Evolutionary conservation across 768 basidiomycete species (phyloP).

Genomic region (Scleroderma citrinum): DNA sequence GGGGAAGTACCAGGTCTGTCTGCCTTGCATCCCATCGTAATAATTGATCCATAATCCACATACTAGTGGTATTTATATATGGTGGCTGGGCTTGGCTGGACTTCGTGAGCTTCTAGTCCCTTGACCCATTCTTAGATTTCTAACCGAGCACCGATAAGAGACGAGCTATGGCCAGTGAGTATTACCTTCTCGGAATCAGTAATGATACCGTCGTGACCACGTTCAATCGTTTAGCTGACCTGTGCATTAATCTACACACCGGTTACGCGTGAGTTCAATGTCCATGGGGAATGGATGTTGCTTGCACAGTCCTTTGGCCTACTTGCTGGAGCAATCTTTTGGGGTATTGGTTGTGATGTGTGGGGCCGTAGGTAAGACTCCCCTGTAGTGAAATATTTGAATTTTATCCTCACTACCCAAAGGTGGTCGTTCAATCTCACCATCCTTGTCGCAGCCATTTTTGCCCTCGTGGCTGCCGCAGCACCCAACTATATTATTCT

Average conservation of each 20-base stretch:
- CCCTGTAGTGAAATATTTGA: neutral
- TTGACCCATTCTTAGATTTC: neutral
- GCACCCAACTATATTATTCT: slow-evolving; percentile 48
- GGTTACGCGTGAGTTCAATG: slow-evolving; percentile 59
- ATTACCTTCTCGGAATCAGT: neutral
- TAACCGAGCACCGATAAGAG: slow-evolving; percentile 31
- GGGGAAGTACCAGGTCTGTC: slow-evolving; percentile 60
- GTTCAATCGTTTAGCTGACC: slow-evolving; percentile 37
- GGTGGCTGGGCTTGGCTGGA: slow-evolving; percentile 72
- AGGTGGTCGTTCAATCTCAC: slow-evolving; percentile 70
- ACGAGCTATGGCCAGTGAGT: slow-evolving; percentile 69
- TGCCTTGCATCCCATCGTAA: neutral
- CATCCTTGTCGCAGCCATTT: slow-evolving; percentile 58
- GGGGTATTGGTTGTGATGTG: slow-evolving; percentile 62
- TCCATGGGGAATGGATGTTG: slow-evolving; percentile 55
- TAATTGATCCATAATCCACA: neutral
- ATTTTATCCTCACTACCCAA: slow-evolving; percentile 6
- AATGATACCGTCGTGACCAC: neutral
- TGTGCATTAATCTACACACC: slow-evolving; percentile 61
- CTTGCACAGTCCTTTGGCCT: slow-evolving; percentile 68
- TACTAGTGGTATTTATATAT: slow-evolving; percentile 63
- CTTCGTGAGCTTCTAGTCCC: slow-evolving; percentile 44
- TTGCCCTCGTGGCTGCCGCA: slow-evolving; percentile 58
- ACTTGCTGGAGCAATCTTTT: slow-evolving; percentile 62
- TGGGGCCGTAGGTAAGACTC: slow-evolving; percentile 59